Conservation (phyloP, 768 basidiomycete species). For the Lactarius psammicola region DNA sequence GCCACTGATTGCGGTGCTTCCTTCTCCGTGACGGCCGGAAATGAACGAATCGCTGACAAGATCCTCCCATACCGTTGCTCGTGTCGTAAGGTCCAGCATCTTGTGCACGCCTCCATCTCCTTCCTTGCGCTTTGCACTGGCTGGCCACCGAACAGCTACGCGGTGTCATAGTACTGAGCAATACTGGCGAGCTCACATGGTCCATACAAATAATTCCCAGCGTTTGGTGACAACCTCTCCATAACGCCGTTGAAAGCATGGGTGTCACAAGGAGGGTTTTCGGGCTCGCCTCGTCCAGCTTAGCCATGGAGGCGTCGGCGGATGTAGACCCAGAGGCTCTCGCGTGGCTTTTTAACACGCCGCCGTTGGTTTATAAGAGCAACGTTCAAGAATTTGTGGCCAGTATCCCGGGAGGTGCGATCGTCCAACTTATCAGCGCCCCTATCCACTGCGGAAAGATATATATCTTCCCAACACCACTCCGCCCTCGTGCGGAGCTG, state of each 20-base stretch:
- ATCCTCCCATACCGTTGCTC: conserved; percentile 20
- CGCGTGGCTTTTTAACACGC: conserved; percentile 5
- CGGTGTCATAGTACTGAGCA: too few relatives aligned
- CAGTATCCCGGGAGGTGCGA: neutral
- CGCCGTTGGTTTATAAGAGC: conserved; percentile 2
- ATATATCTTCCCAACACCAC: neutral
- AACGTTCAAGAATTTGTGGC: conserved; percentile 10
- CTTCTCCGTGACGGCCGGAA: too few relatives aligned
- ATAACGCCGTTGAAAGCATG: neutral
- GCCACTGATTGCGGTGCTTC: too few relatives aligned
- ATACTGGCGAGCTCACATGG: too few relatives aligned
- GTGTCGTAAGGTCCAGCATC: conserved; percentile 23
- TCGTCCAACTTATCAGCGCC: neutral
- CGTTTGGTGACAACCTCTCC: neutral
- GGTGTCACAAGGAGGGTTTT: conserved; percentile 3
- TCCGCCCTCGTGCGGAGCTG: neutral
- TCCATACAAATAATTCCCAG: too few relatives aligned
- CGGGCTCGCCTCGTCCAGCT: neutral
- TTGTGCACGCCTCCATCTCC: too few relatives aligned
- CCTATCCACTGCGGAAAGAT: neutral
- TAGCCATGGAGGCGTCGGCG: conserved; percentile 2
- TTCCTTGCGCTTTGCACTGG: conserved; percentile 1
- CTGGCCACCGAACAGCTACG: neutral
- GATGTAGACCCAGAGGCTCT: conserved; percentile 7
- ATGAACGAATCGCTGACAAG: too few relatives aligned